phyloP scores from a whole-genome alignment of 78 protist species.

The Monosiga brevicollis region DNA sequence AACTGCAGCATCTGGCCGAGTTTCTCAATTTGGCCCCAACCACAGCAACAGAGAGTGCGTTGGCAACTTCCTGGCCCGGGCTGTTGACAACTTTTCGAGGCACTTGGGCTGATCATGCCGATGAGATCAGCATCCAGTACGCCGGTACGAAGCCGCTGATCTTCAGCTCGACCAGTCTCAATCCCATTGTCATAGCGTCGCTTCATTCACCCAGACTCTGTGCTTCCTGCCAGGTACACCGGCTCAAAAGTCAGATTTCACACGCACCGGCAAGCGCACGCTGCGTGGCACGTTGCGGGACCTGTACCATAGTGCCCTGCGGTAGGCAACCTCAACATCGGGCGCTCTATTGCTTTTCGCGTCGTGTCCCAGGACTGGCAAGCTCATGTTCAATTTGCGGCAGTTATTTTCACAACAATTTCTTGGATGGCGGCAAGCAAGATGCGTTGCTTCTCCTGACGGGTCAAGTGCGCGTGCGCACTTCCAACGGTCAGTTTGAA shows the following conservation, averaged over 20 bases:
- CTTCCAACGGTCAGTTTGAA: too few species aligned
- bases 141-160: slow-evolving; percentile 72
- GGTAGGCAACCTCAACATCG: too few species aligned
- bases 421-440: slow-evolving; percentile 23
- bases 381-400: too few species aligned
- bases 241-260: slow-evolving; percentile 27
- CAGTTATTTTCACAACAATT: slow-evolving; percentile 10
- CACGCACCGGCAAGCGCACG: slow-evolving; percentile 30
- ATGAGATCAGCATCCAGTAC: slow-evolving; percentile 55
- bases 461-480: too few species aligned
- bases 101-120: slow-evolving; percentile 84
- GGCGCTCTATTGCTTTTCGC: too few species aligned
- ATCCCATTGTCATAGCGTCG: too few species aligned
- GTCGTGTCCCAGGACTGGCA: too few species aligned
- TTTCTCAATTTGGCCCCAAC: background rate
- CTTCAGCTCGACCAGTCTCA: too few species aligned
- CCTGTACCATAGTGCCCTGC: background rate
- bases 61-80: background rate
- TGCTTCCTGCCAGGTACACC: too few species aligned
- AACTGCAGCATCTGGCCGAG: background rate
- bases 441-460: too few species aligned
- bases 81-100: too few species aligned
- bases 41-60: background rate
- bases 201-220: too few species aligned
- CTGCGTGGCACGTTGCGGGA: slow-evolving; percentile 3